Evolutionary conservation across 2,329 filamentous ascomycete genomes (phyloP), one percentile per base, ranked within the genome.

Genomic region (Chaetomiaceae sp.): DNA sequence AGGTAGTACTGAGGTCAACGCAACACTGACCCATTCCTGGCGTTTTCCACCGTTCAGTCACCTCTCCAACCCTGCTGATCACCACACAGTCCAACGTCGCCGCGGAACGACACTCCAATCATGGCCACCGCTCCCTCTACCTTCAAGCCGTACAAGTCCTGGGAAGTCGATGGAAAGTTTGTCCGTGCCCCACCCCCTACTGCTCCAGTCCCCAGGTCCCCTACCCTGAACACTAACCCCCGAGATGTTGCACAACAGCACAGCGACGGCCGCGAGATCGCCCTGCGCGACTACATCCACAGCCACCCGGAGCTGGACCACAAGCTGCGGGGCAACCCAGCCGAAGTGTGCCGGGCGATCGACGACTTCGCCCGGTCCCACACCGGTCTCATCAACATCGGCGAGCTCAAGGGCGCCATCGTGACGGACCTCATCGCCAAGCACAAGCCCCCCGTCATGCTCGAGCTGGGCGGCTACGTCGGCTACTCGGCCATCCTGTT

Each of bases 401-500:
- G 89, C 37, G 78, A 84, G 60, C 76, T 83, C 64, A 94, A 94
- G 70, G 88, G 87, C 43, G 78, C 76, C 57, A 85, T 90, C 49
- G 81, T 92, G 1, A 78, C 78, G 8, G 77, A 87, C 27, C 68
- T 91, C 36, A 91, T 94, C 55, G 73, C 74, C 19, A 74, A 87
- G 58, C 72, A 78, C 44, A 87, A 85, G 66, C 60, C 60, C 6
- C 12, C 43, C 11, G 45, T 57, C 25, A 58, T 63, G 46, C 77
- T 92, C 43, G 89, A 95, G 66, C 76, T 94, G 0, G 89, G 89
- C 43, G 86, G 87, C 45, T 94, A 92, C 68, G 78, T 91, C 19
- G 89, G 89, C 38, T 94, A 94, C 73, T 92, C 88, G 0, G 84
- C 85, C 55, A 83, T 94, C 55, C 75, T 90, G 1, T 92, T 91